Evolutionary conservation across 345 rosid species (phyloP).

Genomic region (Lumnitzera racemosa): DNA sequence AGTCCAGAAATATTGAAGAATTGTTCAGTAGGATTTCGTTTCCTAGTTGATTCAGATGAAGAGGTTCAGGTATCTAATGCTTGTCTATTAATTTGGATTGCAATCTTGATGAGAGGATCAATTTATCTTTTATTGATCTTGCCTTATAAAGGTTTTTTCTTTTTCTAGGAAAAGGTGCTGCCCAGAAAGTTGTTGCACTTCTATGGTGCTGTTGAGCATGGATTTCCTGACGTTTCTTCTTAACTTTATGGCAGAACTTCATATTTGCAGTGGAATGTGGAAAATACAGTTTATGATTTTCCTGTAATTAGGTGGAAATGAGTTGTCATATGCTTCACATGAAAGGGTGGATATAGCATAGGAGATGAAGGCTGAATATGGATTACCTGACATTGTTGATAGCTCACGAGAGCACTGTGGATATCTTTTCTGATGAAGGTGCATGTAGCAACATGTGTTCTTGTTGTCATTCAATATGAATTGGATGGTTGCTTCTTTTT

Average conservation of each 20-base stretch:
- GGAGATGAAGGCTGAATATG: no score
- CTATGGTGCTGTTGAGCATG: constrained; percentile 40
- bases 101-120: not conserved
- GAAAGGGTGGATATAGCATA: no score
- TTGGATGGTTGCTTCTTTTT: no score
- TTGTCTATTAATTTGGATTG: not conserved
- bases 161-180: constrained; percentile 46
- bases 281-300: constrained; percentile 1
- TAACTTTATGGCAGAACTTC: not conserved
- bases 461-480: no score
- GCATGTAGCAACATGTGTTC: no score
- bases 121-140: not conserved
- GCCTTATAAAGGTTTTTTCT: not conserved
- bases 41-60: constrained; percentile 38
- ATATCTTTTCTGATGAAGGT: no score
- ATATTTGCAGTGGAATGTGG: not conserved
- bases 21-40: constrained; percentile 75
- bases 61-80: constrained; percentile 34
- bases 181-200: constrained; percentile 53
- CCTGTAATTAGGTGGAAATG: not conserved
- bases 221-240: constrained; percentile 2
- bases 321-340: not conserved
- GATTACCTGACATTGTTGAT: no score
- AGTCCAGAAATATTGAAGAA: constrained; percentile 66
- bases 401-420: no score